A percentile compares a stretch with the other conserved stretches of the same genome.
phyloP scores from a whole-genome alignment of 257 asterid species.

The Solanum neorickii region DNA sequence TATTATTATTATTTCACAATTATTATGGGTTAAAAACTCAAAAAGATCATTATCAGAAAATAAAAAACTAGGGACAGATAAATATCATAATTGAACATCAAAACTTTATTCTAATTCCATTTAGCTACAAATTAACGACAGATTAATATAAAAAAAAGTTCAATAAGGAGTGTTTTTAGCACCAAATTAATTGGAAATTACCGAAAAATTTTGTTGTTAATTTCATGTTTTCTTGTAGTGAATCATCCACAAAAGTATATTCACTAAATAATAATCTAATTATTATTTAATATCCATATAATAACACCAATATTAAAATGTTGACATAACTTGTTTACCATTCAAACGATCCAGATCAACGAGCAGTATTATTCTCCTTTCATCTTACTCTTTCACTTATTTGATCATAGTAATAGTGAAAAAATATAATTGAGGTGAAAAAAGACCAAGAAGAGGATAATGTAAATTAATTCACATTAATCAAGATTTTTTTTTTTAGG shows the following conservation, averaged over 20 bases:
- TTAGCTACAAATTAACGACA: background rate
- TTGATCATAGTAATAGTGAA: background rate
- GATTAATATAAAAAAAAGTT: no score
- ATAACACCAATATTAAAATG: accelerated
- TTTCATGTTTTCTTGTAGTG: background rate
- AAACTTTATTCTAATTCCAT: no score
- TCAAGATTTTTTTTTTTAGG: background rate
- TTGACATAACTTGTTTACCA: background rate
- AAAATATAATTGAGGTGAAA: background rate
- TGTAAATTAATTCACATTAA: background rate
- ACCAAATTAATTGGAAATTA: background rate
- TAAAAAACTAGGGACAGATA: no score
- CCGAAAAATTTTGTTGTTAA: background rate
- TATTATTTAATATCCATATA: background rate
- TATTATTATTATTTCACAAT: no score
- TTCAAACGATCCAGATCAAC: background rate
- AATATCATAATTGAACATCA: no score
- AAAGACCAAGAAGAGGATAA: background rate
- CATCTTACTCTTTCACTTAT: background rate
- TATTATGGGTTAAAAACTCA: no score
- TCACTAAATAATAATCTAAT: background rate
- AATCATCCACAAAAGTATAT: background rate
- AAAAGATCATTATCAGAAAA: no score
- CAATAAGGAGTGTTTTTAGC: background rate
- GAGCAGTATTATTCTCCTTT: background rate